phyloP scores from a whole-genome alignment of 2,329 filamentous ascomycete species.

The Taxawa tesnikishii region DNA sequence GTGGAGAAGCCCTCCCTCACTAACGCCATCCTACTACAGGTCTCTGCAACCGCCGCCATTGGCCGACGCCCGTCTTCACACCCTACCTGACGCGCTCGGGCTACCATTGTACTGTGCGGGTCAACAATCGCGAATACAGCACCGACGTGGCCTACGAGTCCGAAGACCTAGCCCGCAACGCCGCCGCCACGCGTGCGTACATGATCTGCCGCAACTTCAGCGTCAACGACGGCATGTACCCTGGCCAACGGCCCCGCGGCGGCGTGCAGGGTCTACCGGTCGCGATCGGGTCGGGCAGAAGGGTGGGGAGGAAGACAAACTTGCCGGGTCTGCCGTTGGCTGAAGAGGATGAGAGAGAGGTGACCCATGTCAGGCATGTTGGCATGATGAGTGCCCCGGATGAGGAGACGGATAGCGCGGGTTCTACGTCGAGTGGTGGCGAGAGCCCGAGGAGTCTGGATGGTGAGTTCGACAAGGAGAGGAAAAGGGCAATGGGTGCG shows the following conservation, averaged over 20 bases:
- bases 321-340: too few relatives aligned
- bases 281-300: conserved; percentile 49
- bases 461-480: too few relatives aligned
- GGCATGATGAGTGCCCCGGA: too few relatives aligned
- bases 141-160: conserved; percentile 78
- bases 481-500: too few relatives aligned
- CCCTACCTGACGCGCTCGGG: conserved; percentile 62
- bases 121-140: conserved; percentile 94
- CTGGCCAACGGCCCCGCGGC: conserved; percentile 41
- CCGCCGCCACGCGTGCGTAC: conserved; percentile 89
- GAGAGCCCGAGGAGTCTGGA: not conserved
- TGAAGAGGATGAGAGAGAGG: too few relatives aligned
- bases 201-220: conserved; percentile 98
- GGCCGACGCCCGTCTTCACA: conserved; percentile 84
- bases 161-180: conserved; percentile 75
- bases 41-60: conserved; percentile 87
- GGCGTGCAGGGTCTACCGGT: conserved; percentile 47
- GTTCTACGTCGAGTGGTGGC: too few relatives aligned
- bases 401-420: too few relatives aligned
- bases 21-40: conserved; percentile 38
- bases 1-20: too few relatives aligned
- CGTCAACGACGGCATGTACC: conserved; percentile 85
- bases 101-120: conserved; percentile 80
- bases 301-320: not conserved
- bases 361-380: too few relatives aligned